Percentiles rank a stretch among this genome's conserved stretches.
Conservation (phyloP, 2,329 filamentous ascomycete species). For the Metarhizium robertsii region DNA sequence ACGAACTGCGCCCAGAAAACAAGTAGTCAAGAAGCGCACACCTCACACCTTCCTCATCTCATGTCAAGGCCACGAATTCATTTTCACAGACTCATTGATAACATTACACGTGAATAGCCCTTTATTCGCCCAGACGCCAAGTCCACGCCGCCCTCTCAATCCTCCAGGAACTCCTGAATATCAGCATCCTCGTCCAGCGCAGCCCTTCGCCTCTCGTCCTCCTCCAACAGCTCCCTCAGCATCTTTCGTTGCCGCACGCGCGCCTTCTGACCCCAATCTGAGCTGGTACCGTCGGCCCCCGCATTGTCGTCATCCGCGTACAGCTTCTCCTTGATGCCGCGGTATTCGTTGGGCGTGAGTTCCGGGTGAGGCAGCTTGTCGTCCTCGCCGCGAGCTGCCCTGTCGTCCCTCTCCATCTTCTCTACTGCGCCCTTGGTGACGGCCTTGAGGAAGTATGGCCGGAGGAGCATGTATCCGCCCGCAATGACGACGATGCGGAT, state of each 20-base stretch:
- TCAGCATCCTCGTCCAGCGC: constrained; percentile 66
- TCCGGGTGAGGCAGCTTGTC: constrained; percentile 23
- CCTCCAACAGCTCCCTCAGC: constrained; percentile 55
- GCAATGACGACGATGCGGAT: constrained; percentile 64
- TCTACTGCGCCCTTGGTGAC: constrained; percentile 54
- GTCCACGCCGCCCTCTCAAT: constrained; percentile 18
- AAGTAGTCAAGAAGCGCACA: neutral
- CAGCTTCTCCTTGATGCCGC: constrained; percentile 45
- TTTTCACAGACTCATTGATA: neutral
- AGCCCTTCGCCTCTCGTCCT: constrained; percentile 48
- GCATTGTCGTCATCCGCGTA: constrained; percentile 42
- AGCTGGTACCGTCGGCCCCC: constrained; percentile 34
- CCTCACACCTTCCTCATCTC: neutral
- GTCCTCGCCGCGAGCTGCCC: constrained; percentile 21
- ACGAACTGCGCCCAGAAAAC: neutral
- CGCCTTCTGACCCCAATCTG: constrained; percentile 63
- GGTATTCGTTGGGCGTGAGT: constrained; percentile 56
- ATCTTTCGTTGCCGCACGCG: constrained; percentile 58
- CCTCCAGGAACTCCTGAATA: constrained; percentile 60
- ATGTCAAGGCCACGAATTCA: neutral
- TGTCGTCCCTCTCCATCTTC: constrained; percentile 51
- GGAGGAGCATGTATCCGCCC: constrained; percentile 62
- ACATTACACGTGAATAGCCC: neutral
- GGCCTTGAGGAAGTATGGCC: constrained; percentile 64
- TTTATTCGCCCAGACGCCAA: neutral